These are phyloP conservation scores for Emergomyces pasteurianus DNA, from an alignment of 2,329 filamentous ascomycete genomes.

Conservation along the genomic window DNA sequence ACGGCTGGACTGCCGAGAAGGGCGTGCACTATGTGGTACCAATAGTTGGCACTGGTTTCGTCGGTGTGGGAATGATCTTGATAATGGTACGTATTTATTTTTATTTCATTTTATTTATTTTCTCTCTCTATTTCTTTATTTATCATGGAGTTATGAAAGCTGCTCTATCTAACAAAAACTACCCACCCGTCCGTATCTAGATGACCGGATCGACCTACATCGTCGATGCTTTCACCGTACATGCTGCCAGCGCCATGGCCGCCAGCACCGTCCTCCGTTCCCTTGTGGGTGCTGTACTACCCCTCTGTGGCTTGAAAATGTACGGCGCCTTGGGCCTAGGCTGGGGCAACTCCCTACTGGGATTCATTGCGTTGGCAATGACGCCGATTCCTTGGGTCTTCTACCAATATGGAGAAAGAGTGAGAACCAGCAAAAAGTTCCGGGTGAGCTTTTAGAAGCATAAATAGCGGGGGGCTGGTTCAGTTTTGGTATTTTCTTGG, in stretches of 20 bases:
- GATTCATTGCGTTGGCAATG: slow-evolving; percentile 42
- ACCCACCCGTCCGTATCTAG: slow-evolving; percentile 34
- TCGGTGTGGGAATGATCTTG: slow-evolving; percentile 22
- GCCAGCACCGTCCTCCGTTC: slow-evolving; percentile 31
- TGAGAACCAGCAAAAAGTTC: slow-evolving; percentile 17
- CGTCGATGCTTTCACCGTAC: slow-evolving; percentile 19
- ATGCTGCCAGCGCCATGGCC: slow-evolving; percentile 31
- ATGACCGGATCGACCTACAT: slow-evolving; percentile 41
- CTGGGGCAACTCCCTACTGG: slow-evolving; percentile 44
- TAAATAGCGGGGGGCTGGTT: not conserved
- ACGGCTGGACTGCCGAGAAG: slow-evolving; percentile 19
- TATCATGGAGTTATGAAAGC: not conserved
- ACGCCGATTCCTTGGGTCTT: slow-evolving; percentile 29
- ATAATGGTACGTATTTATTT: slow-evolving; percentile 7
- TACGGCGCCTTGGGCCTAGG: slow-evolving; percentile 36
- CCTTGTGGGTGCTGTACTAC: slow-evolving; percentile 28
- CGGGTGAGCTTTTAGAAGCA: slow-evolving; percentile 3
- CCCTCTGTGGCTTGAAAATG: slow-evolving; percentile 42
- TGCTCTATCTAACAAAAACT: not conserved
- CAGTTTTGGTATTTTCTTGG: not conserved
- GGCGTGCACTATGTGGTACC: slow-evolving; percentile 34
- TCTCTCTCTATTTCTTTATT: slow-evolving; percentile 5
- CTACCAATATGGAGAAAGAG: slow-evolving; percentile 24
- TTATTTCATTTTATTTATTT: slow-evolving; percentile 3
- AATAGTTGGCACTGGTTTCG: slow-evolving; percentile 38